phyloP scores from a whole-genome alignment of 306 rosid genomes.

The Arachis hypogaea region DNA sequence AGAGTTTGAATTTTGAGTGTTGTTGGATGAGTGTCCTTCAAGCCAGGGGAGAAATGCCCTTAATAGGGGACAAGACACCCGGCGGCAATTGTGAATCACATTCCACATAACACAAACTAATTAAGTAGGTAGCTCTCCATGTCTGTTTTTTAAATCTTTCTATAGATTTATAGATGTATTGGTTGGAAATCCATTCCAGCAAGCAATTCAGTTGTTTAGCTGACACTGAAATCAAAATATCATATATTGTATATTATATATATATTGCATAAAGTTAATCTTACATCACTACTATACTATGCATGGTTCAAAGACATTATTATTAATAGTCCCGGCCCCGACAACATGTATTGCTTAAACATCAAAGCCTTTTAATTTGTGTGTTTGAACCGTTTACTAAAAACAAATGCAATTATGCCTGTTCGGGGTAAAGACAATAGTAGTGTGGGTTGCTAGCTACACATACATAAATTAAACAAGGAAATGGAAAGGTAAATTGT shows the following conservation, averaged over 20 bases:
- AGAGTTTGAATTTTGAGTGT: constrained; percentile 19
- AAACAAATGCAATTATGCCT: constrained; percentile 39
- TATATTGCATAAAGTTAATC: constrained; percentile 1
- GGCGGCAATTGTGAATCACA: constrained; percentile 20
- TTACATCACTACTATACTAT: constrained; percentile 42
- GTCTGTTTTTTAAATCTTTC: constrained; percentile 27
- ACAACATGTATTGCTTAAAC: constrained; percentile 44
- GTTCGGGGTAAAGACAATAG: constrained; percentile 38
- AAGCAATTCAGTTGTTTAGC: constrained; percentile 71
- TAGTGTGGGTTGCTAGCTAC: not conserved
- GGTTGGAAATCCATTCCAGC: constrained; percentile 59
- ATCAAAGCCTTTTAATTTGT: constrained; percentile 33
- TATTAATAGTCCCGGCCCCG: constrained; percentile 40
- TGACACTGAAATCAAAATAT: constrained; percentile 48
- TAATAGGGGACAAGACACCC: constrained; percentile 38
- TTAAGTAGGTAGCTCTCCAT: constrained; percentile 44
- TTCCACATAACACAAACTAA: not conserved
- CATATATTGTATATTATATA: constrained; percentile 23
- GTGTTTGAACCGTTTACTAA: constrained; percentile 49
- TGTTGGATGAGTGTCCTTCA: constrained; percentile 41
- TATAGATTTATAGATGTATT: constrained; percentile 43
- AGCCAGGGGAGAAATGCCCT: constrained; percentile 33
- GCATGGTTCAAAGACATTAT: not conserved
- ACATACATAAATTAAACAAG: constrained; percentile 21
- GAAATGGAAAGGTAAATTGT: constrained; percentile 33